These are phyloP conservation scores for Aristolochia californica DNA, from an alignment of 164 flowering plant species.

Conservation along the genomic window DNA sequence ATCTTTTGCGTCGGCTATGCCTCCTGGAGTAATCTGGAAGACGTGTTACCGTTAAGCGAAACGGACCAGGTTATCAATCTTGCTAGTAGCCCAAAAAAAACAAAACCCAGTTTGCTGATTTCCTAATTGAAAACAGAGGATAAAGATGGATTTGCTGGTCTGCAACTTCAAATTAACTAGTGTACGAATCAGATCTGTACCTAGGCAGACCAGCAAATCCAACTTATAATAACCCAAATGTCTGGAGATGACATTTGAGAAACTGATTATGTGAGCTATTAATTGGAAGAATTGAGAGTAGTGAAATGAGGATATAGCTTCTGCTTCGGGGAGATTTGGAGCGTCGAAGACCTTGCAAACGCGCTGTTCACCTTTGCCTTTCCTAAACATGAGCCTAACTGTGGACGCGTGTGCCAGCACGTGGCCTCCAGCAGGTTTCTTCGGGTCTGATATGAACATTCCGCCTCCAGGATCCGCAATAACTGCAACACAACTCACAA, in stretches of 20 bases:
- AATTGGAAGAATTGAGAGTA: background rate
- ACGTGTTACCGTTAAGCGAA: constrained; percentile 51
- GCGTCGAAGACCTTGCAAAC: constrained; percentile 98
- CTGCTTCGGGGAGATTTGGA: constrained; percentile 93
- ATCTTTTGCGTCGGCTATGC: constrained; percentile 90
- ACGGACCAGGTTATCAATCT: background rate
- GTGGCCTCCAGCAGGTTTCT: constrained; percentile 99
- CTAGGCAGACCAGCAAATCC: too few species aligned
- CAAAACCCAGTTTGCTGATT: background rate
- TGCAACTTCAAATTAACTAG: too few species aligned
- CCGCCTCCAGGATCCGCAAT: constrained; percentile 98
- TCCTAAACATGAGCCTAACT: constrained; percentile 87
- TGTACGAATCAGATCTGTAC: too few species aligned
- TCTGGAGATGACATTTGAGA: background rate
- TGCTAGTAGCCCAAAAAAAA: background rate
- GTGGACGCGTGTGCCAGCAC: constrained; percentile 99
- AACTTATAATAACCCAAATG: background rate
- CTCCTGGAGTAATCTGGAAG: constrained; percentile 92
- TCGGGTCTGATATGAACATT: constrained; percentile 84
- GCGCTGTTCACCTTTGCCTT: constrained; percentile 99
- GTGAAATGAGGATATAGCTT: constrained; percentile 76
- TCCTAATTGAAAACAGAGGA: background rate
- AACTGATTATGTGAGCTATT: background rate
- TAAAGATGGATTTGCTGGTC: too few species aligned
- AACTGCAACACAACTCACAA: constrained; percentile 55